phyloP scores from a whole-genome alignment of 805 yeast genomes.

The Metschnikowia santaceciliae region DNA sequence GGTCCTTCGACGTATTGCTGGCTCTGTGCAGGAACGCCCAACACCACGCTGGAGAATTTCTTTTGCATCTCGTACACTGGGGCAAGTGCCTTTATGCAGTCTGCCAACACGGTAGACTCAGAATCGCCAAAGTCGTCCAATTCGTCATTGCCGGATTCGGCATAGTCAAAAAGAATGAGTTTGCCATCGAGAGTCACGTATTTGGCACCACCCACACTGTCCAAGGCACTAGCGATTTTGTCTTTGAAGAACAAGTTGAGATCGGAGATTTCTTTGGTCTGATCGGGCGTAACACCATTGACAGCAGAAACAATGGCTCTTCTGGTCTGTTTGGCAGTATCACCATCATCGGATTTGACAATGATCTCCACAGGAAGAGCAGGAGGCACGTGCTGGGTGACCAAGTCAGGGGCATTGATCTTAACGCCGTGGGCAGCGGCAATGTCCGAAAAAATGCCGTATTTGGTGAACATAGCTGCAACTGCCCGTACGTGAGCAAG shows the following conservation, averaged over 20 bases:
- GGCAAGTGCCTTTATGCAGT: conserved; percentile 53
- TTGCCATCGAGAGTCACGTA: conserved; percentile 49
- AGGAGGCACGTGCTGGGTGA: conserved; percentile 34
- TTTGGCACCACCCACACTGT: conserved; percentile 43
- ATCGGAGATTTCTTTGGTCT: conserved; percentile 55
- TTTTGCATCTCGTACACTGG: conserved; percentile 56
- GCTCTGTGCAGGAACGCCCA: conserved; percentile 49
- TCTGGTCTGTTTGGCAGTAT: conserved; percentile 58
- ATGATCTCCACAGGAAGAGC: conserved; percentile 60
- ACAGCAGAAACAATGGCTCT: conserved; percentile 69
- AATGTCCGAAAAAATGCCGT: conserved; percentile 44
- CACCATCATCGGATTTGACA: conserved; percentile 44
- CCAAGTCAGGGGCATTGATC: conserved; percentile 38
- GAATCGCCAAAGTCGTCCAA: conserved; percentile 69
- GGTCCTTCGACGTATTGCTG: conserved; percentile 64
- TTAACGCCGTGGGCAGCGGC: conserved; percentile 33
- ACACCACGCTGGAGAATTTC: conserved; percentile 46
- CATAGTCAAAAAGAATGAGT: conserved; percentile 54
- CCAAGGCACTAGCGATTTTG: conserved; percentile 42
- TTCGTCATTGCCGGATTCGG: conserved; percentile 37
- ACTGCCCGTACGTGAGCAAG: conserved; percentile 70
- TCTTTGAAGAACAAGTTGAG: conserved; percentile 59
- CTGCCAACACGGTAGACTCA: conserved; percentile 46
- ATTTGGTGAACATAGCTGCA: conserved; percentile 58
- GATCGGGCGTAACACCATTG: conserved; percentile 66